These are phyloP conservation scores for Pholiota microspora DNA, from an alignment of 768 basidiomycete species.

Conservation along the genomic window DNA sequence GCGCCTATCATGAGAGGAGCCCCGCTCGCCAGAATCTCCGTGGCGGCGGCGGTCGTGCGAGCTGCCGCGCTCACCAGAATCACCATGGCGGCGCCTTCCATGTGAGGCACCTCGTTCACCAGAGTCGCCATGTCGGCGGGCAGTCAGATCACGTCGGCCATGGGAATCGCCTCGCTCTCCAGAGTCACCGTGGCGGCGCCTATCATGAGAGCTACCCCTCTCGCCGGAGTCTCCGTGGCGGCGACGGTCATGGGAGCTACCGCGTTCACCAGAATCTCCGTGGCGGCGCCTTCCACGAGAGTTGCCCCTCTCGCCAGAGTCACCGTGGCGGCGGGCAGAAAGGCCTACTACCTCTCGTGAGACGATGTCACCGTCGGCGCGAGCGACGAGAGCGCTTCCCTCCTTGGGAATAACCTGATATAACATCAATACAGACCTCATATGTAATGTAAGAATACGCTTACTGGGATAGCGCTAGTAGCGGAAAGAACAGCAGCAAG, in stretches of 20 bases:
- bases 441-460: background rate
- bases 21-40: conserved; percentile 6
- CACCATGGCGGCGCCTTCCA: background rate
- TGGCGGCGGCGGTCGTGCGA: conserved; percentile 6
- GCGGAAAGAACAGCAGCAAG: conserved; percentile 30
- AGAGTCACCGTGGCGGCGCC: conserved; percentile 10
- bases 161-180: background rate
- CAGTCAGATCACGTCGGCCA: background rate
- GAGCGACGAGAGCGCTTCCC: conserved; percentile 14
- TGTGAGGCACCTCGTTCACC: background rate
- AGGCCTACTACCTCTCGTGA: conserved; percentile 9
- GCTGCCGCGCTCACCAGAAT: conserved; percentile 6
- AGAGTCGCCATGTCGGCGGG: conserved; percentile 13
- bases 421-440: background rate
- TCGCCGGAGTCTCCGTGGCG: conserved; percentile 7
- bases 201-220: conserved; percentile 1
- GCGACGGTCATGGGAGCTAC: conserved; percentile 9
- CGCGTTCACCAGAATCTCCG: conserved; percentile 10
- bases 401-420: conserved; percentile 6
- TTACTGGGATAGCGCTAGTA: conserved; percentile 28
- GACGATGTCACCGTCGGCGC: conserved; percentile 7
- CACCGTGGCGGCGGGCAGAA: conserved; percentile 13
- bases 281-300: conserved; percentile 14
- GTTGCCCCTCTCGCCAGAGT: conserved; percentile 3
- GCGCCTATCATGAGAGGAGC: conserved; percentile 9